Base-by-base conservation (phyloP, 345 rosid species). In the Salix caprea region DNA sequence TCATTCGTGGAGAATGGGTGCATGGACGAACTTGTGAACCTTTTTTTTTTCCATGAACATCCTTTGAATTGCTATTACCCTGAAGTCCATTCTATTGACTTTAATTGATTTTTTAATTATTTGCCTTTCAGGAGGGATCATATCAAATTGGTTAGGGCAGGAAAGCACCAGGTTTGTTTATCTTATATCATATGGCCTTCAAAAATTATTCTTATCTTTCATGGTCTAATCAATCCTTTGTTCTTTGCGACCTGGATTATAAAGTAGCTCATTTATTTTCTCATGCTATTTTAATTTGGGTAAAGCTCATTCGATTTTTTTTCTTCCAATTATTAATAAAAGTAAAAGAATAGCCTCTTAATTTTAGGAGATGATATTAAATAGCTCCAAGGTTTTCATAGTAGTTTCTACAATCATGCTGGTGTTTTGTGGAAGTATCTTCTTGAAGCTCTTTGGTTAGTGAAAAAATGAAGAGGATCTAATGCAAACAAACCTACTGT, bases 1-100 rank as follows among this genome's bases (percentile, higher is more conserved):
- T 96, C 99, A 78, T 94, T 94, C 71, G 97, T 96, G 70, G 99
- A 94, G 90, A 92, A 92, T 86, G 90, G 94, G 97, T 96, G 82
- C 75, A 72, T 54, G 79, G 70, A 79, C 64, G 67, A 16, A 74
- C 75, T 71, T 23, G 70, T 65, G 64, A 34, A 28, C 50, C 39
- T 69, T 52, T 44, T 50, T 50, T 70, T 42, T 54, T 32, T 16
- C 26, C 21, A 19, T 10, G 46, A 19, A 61, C 39, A 10, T 61
- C 72, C 71, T 60, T 69, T 77, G 28, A 39, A 40, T 14, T 23
- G n/a, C 8, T 26, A 69, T 21, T 74, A 21, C 7, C 44, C 70
- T 40, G 30, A 50, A 39, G 16, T 23, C 10, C 67, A 10, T 18
- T 61, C 6, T 66, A 16, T 42, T 13, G 11, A 76, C 65, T 40